These are phyloP conservation scores for Penicillium paradoxum DNA, from an alignment of 495 filamentous ascomycete genomes.

Conservation along the genomic window DNA sequence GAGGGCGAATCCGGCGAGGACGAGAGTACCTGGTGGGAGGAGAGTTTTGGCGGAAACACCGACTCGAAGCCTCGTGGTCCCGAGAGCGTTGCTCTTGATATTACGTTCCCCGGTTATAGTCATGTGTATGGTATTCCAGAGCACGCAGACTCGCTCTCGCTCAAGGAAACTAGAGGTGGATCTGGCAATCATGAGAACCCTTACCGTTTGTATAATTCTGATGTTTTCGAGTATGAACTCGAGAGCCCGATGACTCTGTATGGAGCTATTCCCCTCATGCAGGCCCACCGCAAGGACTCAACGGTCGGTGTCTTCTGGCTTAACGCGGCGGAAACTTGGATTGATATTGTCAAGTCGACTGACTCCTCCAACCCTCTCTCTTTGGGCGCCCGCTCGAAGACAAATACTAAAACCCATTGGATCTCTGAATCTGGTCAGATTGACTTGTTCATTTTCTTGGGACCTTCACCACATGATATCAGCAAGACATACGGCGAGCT, in stretches of 20 bases:
- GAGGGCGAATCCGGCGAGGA: slow-evolving; percentile 52
- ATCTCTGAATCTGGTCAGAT: slow-evolving; percentile 86
- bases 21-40: slow-evolving; percentile 95
- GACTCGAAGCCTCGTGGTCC: slow-evolving; percentile 88
- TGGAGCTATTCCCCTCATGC: slow-evolving; percentile 93
- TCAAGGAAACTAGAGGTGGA: slow-evolving; percentile 84
- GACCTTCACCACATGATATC: slow-evolving; percentile 76
- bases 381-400: slow-evolving; percentile 63
- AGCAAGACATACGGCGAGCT: slow-evolving; percentile 78
- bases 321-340: slow-evolving; percentile 95
- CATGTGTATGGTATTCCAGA: slow-evolving; percentile 95
- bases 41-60: slow-evolving; percentile 88
- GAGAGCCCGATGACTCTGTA: slow-evolving; percentile 99
- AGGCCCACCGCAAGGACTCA: slow-evolving; percentile 87
- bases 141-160: slow-evolving; percentile 79
- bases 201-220: slow-evolving; percentile 93
- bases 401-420: slow-evolving; percentile 88
- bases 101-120: slow-evolving; percentile 84
- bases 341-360: slow-evolving; percentile 86
- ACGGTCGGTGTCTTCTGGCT: slow-evolving; percentile 99
- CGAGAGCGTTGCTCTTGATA: slow-evolving; percentile 85
- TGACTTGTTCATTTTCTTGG: slow-evolving; percentile 91
- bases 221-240: slow-evolving; percentile 96
- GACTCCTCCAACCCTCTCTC: slow-evolving; percentile 68
- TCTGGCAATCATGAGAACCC: slow-evolving; percentile 80